Evolutionary conservation across 306 rosid species (phyloP).

Genomic region (Trifolium fragiferum): DNA sequence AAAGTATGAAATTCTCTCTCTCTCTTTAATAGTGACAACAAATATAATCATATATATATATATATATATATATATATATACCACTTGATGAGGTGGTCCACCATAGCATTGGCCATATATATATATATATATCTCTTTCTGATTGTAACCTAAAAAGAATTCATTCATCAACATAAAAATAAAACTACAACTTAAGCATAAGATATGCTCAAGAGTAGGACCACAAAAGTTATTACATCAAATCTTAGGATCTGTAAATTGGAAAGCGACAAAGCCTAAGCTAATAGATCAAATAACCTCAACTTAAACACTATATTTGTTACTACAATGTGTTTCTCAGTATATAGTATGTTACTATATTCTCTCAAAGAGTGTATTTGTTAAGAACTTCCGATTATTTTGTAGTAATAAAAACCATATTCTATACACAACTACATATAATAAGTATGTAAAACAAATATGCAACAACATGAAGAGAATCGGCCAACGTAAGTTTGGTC

Average conservation of each 20-base stretch:
- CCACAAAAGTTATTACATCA: not conserved
- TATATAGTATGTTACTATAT: slow-evolving; percentile 26
- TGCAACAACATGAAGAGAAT: slow-evolving; percentile 38
- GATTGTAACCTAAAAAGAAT: not conserved
- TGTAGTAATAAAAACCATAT: slow-evolving; percentile 22
- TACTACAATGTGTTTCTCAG: slow-evolving; percentile 6
- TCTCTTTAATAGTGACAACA: not conserved
- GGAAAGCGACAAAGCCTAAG: not conserved
- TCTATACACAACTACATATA: slow-evolving; percentile 46
- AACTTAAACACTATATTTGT: not conserved
- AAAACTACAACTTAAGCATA: not conserved
- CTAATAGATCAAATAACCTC: not conserved
- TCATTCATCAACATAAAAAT: not conserved
- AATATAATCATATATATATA: not conserved
- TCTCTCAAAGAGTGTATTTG: slow-evolving; percentile 11
- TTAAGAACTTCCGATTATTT: slow-evolving; percentile 41
- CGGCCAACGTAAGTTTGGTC: not conserved
- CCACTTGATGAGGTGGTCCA: too few species aligned
- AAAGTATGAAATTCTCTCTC: not conserved
- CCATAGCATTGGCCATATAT: too few species aligned
- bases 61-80: too few species aligned
- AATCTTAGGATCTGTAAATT: not conserved
- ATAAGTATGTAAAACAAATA: slow-evolving; percentile 14
- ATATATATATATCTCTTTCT: not conserved
- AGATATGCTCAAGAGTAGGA: not conserved